These are phyloP conservation scores for Collybia sp. DNA, from an alignment of 768 basidiomycete species.

Conservation along the genomic window DNA sequence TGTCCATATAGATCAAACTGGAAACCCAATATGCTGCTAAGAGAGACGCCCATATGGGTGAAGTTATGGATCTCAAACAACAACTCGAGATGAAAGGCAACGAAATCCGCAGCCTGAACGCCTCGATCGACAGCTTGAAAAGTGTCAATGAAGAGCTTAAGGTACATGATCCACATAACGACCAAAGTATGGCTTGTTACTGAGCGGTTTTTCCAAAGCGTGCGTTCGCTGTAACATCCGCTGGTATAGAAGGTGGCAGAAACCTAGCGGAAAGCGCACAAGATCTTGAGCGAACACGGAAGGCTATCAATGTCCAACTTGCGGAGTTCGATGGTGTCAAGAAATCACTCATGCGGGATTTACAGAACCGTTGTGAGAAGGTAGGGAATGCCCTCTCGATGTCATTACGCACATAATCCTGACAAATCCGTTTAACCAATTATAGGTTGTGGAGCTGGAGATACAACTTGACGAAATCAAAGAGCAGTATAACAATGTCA, in stretches of 20 bases:
- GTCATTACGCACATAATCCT: neutral
- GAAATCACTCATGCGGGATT: conserved; percentile 96
- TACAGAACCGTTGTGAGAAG: conserved; percentile 99
- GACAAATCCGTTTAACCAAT: neutral
- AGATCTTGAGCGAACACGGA: conserved; percentile 94
- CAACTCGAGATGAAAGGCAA: conserved; percentile 82
- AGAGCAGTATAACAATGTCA: conserved; percentile 98
- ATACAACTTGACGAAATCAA: conserved; percentile 98
- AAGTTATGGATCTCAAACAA: conserved; percentile 82
- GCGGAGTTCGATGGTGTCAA: conserved; percentile 99
- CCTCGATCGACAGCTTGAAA: conserved; percentile 88
- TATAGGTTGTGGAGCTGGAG: conserved; percentile 95
- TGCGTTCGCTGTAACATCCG: conserved; percentile 94
- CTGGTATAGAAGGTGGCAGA: conserved; percentile 95
- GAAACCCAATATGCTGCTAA: conserved; percentile 92
- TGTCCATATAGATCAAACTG: conserved; percentile 68
- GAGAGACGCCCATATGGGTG: conserved; percentile 83
- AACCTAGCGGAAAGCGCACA: conserved; percentile 95
- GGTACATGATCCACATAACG: conserved; percentile 37
- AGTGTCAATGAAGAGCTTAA: conserved; percentile 98
- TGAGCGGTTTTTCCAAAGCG: conserved; percentile 47
- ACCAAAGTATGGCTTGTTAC: conserved; percentile 8
- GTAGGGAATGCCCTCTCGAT: conserved; percentile 30
- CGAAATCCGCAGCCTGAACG: conserved; percentile 81
- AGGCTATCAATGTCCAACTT: conserved; percentile 95